phyloP scores from a whole-genome alignment of 2,329 filamentous ascomycete genomes.

The Cryphonectria carpinicola region DNA sequence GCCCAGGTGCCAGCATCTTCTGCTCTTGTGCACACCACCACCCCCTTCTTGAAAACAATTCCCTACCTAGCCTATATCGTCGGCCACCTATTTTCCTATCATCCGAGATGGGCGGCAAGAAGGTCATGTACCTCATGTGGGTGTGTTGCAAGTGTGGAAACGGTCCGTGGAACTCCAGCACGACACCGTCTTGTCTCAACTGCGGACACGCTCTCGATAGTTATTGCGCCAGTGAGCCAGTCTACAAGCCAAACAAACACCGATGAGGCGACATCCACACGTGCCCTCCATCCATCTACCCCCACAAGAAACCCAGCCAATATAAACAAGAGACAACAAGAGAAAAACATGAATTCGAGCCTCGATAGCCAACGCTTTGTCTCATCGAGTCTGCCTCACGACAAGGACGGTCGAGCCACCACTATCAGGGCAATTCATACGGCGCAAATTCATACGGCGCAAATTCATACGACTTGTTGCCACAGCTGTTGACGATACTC shows the following conservation, averaged over 20 bases:
- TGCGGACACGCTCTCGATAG: background rate
- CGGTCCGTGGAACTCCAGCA: background rate
- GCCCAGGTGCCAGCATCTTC: background rate
- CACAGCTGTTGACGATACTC: background rate
- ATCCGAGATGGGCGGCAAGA: background rate
- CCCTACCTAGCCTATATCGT: background rate
- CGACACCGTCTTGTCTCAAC: background rate
- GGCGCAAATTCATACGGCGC: background rate
- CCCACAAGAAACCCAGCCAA: too few species aligned
- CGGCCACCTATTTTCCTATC: background rate
- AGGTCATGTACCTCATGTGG: background rate
- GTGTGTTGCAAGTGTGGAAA: background rate
- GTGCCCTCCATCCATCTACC: background rate
- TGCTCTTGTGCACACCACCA: background rate
- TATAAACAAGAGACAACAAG: too few species aligned
- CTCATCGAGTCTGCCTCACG: background rate
- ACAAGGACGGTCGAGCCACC: background rate
- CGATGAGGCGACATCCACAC: background rate
- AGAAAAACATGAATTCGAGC: background rate
- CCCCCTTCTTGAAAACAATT: background rate
- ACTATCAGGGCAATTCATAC: background rate
- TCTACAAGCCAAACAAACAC: too few species aligned
- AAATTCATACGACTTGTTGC: background rate
- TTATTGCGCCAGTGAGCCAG: rapidly evolving
- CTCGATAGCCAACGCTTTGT: background rate